Conservation (phyloP, 805 yeast genomes). For the Wickerhamomyces ciferrii region DNA sequence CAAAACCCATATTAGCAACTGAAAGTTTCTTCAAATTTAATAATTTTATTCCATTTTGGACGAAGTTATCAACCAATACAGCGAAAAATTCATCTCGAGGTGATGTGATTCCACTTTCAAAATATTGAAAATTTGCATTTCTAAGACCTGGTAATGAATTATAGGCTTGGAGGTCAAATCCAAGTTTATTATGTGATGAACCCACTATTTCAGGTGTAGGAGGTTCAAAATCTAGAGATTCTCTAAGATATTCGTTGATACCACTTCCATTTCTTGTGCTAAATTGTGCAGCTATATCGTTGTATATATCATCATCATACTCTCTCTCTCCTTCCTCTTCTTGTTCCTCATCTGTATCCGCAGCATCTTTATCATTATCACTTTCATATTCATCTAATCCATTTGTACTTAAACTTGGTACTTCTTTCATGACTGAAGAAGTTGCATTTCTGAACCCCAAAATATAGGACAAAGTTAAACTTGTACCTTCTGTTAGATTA, state of each 20-base stretch:
- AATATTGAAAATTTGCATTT: too few relatives aligned
- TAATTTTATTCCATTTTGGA: background rate
- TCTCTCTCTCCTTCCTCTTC: background rate
- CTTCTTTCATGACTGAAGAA: conserved; percentile 8
- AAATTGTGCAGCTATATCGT: background rate
- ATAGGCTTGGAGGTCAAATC: too few relatives aligned
- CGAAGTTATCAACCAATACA: background rate
- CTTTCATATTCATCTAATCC: background rate
- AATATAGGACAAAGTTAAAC: conserved; percentile 1
- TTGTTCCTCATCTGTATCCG: background rate
- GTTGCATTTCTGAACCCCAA: background rate
- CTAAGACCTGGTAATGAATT: too few relatives aligned
- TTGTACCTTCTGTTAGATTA: conserved; percentile 5
- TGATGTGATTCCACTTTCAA: too few relatives aligned
- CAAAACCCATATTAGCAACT: background rate
- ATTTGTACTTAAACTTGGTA: background rate
- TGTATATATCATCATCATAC: background rate
- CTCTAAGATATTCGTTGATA: too few relatives aligned
- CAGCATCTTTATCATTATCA: conserved; percentile 1
- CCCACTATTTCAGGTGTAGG: too few relatives aligned
- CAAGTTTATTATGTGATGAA: too few relatives aligned
- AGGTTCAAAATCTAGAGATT: too few relatives aligned
- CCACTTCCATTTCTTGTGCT: background rate
- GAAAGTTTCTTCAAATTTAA: background rate
- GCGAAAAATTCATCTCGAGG: background rate